A percentile compares a stretch with the other conserved stretches of the same genome.
These are phyloP conservation scores for Fonsecaea pedrosoi DNA, from an alignment of 2,329 filamentous ascomycete species.

Conservation along the genomic window DNA sequence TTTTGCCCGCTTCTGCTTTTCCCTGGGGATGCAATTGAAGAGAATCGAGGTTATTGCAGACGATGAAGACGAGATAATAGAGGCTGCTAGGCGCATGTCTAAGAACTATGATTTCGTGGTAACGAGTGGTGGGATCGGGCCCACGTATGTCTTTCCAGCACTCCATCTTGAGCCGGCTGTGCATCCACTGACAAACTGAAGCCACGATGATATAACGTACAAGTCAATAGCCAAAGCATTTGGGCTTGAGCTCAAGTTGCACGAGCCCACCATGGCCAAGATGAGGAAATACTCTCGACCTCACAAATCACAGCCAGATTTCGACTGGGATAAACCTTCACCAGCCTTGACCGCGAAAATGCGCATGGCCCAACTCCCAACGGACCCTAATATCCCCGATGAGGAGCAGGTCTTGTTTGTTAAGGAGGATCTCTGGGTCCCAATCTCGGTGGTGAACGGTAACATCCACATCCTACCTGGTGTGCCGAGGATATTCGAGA, in stretches of 20 bases:
- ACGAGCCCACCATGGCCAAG: constrained; percentile 75
- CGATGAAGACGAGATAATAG: constrained; percentile 86
- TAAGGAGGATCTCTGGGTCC: constrained; percentile 85
- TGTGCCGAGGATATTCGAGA: constrained; percentile 82
- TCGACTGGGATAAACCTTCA: constrained; percentile 84
- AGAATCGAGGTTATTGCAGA: constrained; percentile 92
- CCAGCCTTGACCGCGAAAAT: constrained; percentile 79
- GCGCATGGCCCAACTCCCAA: constrained; percentile 88
- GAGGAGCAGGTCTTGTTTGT: constrained; percentile 80
- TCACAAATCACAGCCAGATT: constrained; percentile 73
- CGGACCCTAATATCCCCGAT: constrained; percentile 69
- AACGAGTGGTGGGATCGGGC: constrained; percentile 93
- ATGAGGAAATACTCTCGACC: constrained; percentile 84
- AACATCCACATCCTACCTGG: constrained; percentile 94
- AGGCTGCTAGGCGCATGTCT: constrained; percentile 87
- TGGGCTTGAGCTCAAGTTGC: constrained; percentile 73
- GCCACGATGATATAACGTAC: constrained; percentile 98
- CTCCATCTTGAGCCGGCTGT: background rate
- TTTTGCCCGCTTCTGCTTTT: constrained; percentile 71
- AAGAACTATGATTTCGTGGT: constrained; percentile 91
- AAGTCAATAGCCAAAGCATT: constrained; percentile 92
- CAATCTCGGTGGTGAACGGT: constrained; percentile 84
- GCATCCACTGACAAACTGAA: constrained; percentile 47
- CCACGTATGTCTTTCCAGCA: constrained; percentile 70
- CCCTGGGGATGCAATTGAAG: constrained; percentile 72